Percentiles rank a stretch among this genome's conserved stretches.
Conservation (phyloP, 306 rosid species). For the Prunus davidiana region DNA sequence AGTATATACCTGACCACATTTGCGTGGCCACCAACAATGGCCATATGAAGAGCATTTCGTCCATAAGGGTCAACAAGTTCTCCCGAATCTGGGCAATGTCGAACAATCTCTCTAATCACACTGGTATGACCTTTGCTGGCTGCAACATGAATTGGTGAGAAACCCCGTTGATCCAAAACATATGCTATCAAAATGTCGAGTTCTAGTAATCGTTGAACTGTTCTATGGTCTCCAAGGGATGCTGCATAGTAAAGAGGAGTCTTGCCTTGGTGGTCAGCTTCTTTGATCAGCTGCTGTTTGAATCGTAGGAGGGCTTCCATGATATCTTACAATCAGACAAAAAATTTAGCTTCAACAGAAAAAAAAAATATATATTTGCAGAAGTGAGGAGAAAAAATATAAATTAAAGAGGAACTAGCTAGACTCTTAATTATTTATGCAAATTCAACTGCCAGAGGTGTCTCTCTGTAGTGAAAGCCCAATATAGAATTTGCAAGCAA, state of each 20-base stretch:
- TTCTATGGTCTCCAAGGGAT: neutral
- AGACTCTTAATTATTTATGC: no score
- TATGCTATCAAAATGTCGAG: neutral
- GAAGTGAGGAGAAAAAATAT: no score
- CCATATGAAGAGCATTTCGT: neutral
- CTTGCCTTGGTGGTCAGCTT: neutral
- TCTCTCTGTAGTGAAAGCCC: no score
- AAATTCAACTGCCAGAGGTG: no score
- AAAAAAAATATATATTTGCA: no score
- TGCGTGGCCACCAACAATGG: no score
- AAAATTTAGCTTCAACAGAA: neutral
- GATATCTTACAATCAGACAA: neutral
- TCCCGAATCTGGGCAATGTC: neutral
- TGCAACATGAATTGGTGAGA: neutral
- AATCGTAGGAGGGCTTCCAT: neutral
- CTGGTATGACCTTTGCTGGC: neutral
- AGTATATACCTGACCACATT: neutral
- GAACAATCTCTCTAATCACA: neutral
- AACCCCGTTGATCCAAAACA: neutral
- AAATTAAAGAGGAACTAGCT: no score
- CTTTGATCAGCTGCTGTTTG: neutral
- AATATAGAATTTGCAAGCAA: no score
- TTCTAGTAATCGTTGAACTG: neutral
- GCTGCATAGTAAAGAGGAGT: conserved; percentile 1
- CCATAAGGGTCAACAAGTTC: neutral